Base-by-base conservation (phyloP, 1,139 yeast species). In the Sugiyamaella paludigena region DNA sequence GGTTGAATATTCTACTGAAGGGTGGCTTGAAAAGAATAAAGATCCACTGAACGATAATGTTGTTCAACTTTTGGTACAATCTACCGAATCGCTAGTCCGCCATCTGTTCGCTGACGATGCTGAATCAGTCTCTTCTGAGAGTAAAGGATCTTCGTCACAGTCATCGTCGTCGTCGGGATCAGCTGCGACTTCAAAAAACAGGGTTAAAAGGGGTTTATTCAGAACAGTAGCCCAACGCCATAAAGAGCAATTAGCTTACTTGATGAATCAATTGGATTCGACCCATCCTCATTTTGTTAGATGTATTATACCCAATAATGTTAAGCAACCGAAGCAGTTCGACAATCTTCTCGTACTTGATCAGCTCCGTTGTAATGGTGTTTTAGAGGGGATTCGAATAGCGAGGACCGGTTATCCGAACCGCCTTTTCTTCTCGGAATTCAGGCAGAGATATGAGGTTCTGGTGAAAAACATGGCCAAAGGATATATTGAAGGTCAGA, bases 321-420 rank as follows among this genome's bases (percentile, higher is more conserved):
- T 78, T 34, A 91, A 92, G 64, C 75, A 75, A 51, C 82, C 97
- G 0, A 79, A 78, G 41, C 72, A 75, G 43, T 85, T 92, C 61
- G 91, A 89, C 60, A 87, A 85, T 60, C 72, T 70, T 29, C 71
- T 94, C 36, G 96, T 94, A 3, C 72, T 92, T 45, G 92, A 87
- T 52, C 99, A 94, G 68, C 75, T 94, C 53, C 77, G 97, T 54
- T 94, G 98, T 65, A 94, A 94, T 65, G 99, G 99, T 77, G 99
- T 94, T 11, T 72, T 94, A 44, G 99, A 94, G 73, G 99, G 99
- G 55, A 94, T 94, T 38, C 78, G 98, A 68, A 92, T 94, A 55
- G 96, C 98, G 0, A 77, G 99, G 57, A 91, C 96, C 12, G 99
- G 99, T 2, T 94, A 86, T 65, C 98, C 99, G 1, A 94, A 94